Conservation (phyloP, 1,139 yeast genomes). For the Pichia sp. region DNA sequence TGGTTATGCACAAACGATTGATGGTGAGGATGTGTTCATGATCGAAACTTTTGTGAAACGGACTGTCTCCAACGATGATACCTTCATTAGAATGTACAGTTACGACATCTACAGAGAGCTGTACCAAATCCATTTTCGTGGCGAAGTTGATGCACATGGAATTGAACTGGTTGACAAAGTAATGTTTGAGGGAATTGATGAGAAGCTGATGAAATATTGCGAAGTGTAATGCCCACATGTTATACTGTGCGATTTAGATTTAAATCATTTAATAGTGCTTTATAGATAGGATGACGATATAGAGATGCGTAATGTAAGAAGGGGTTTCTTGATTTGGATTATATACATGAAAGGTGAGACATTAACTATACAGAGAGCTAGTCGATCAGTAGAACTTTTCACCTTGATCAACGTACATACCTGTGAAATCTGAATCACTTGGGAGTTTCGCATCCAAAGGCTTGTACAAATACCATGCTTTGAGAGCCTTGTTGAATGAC, state of each 20-base stretch:
- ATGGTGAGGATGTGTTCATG: conserved; percentile 19
- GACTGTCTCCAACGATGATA: conserved; percentile 14
- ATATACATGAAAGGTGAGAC: too few relatives aligned
- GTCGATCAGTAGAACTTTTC: conserved; percentile 38
- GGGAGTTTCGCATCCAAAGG: conserved; percentile 62
- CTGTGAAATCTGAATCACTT: conserved; percentile 46
- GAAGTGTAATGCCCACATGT: background rate
- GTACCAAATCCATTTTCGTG: conserved; percentile 11
- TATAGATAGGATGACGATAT: too few relatives aligned
- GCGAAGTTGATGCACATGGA: conserved; percentile 14
- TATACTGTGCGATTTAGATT: too few relatives aligned
- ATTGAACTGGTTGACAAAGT: conserved; percentile 21
- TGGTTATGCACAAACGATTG: conserved; percentile 2
- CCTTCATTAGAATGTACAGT: conserved; percentile 18
- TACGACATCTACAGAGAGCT: conserved; percentile 19
- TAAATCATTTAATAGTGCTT: too few relatives aligned
- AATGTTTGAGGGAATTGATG: conserved; percentile 20
- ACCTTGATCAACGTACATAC: conserved; percentile 45
- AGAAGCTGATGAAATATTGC: conserved; percentile 6
- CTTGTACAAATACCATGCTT: conserved; percentile 86
- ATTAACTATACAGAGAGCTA: too few relatives aligned
- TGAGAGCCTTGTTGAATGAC: conserved; percentile 85
- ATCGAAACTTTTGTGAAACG: conserved; percentile 18
- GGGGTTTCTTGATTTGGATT: too few relatives aligned
- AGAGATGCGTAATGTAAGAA: too few relatives aligned